Percentiles rank a stretch among this genome's conserved stretches.
phyloP scores from a whole-genome alignment of 257 asterid genomes.

The Solanum chaucha region DNA sequence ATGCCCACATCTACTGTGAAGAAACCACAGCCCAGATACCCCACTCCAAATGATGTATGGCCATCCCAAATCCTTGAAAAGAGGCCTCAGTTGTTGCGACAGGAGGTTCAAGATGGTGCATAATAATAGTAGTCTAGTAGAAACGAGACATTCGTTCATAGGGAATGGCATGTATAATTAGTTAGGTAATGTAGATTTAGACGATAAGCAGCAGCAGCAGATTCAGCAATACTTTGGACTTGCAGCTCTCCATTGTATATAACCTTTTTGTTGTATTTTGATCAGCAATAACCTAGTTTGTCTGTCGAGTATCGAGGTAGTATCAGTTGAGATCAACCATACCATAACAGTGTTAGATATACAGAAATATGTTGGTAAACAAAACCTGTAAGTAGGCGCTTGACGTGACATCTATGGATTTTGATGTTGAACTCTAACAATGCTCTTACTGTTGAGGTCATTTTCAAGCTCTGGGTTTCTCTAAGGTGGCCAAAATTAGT shows the following conservation, averaged over 20 bases:
- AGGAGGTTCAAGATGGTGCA: not conserved
- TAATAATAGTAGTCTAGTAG: not conserved
- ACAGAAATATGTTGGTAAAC: not conserved
- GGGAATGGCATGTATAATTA: not conserved
- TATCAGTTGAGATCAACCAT: not conserved
- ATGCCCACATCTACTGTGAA: constrained; percentile 15
- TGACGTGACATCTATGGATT: not conserved
- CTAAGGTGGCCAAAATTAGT: not conserved
- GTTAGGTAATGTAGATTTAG: not conserved
- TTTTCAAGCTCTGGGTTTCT: not conserved
- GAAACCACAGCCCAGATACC: constrained; percentile 61
- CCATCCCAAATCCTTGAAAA: constrained; percentile 44
- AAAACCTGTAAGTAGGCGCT: not conserved
- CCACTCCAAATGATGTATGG: constrained; percentile 45
- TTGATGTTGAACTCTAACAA: not conserved
- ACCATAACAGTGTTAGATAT: not conserved
- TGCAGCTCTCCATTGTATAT: not conserved
- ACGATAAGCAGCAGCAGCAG: not conserved
- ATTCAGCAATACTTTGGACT: not conserved
- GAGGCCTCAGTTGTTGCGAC: constrained; percentile 6
- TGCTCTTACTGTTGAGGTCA: not conserved
- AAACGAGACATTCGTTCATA: not conserved
- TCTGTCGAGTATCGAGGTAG: not conserved
- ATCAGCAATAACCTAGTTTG: not conserved
- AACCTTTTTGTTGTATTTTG: not conserved